Evolutionary conservation across 306 rosid genomes (phyloP), one percentile per base, ranked within the genome.

Genomic region (Lathyrus aphaca): DNA sequence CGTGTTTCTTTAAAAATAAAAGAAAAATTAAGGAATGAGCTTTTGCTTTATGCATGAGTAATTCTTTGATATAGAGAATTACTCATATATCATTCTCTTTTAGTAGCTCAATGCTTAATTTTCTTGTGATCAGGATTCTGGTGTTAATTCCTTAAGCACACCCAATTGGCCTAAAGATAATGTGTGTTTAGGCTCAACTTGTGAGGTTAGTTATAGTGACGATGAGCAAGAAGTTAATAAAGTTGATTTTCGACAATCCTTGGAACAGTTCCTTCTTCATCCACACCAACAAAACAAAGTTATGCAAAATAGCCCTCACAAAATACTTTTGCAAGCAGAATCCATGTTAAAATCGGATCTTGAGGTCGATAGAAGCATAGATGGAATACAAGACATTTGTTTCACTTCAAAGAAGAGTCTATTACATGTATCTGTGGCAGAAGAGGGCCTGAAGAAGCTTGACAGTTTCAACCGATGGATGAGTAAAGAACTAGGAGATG

Each of bases 381-480:
- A 77, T 83, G 87, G 80, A 68, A 77, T 71, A 70, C 46, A 77
- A 44, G 82, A 74, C 64, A 53, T 61, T 45, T 14, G 27, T 56
- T 77, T 77, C 69, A 63, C 79, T 51, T 64, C 54, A 40, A 86
- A 74, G 63, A 68, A 81, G 76, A 74, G 87, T 46, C 68, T 63
- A 55, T 73, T 85, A 39, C 89, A 79, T 75, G 81, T 82, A 45
- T 14, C 82, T 68, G 39, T 58, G 9, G 62, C 70, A 49, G 90
- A 82, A 76, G 81, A 67, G 60, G 82, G 89, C 69, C 76, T 91
- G 76, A 88, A 81, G 78, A 92, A 88, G 83, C 82, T 76, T 27
- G 95, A 89, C 78, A 92, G 96, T 79, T 92, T 89, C 83, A 86
- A 82, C 81, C 86, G 62, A 83, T 92, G 96, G 96, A 86, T 89